Conservation (phyloP, 805 yeast genomes). For the Vanderwaltozyma polyspora region DNA sequence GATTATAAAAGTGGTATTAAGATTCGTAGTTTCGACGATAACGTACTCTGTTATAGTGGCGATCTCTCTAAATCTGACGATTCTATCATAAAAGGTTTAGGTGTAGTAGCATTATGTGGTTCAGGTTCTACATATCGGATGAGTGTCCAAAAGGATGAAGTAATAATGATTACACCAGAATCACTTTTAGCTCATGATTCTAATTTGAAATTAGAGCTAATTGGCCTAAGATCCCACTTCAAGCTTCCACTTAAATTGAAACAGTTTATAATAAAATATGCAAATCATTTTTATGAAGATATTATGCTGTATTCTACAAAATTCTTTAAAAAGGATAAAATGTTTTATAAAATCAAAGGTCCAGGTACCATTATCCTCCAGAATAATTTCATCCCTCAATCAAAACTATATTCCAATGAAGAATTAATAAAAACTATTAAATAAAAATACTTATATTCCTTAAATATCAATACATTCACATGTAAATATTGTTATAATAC, state of each 20-base stretch:
- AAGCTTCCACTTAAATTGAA: constrained; percentile 4
- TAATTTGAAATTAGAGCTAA: constrained; percentile 4
- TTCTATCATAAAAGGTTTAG: constrained; percentile 15
- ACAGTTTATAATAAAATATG: constrained; percentile 3
- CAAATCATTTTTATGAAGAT: constrained; percentile 6
- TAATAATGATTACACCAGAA: constrained; percentile 15
- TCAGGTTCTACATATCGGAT: constrained; percentile 22
- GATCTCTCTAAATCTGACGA: constrained; percentile 8
- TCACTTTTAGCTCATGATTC: constrained; percentile 14
- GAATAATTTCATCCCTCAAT: not conserved
- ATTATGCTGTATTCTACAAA: constrained; percentile 7
- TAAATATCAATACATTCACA: too few relatives aligned
- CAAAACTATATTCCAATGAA: not conserved
- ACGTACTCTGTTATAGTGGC: constrained; percentile 18
- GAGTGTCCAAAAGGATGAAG: constrained; percentile 14
- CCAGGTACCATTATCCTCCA: constrained; percentile 25
- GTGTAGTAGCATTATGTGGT: constrained; percentile 24
- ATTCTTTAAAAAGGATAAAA: constrained; percentile 9
- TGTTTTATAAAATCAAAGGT: constrained; percentile 20
- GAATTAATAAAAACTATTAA: not conserved
- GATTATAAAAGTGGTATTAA: constrained; percentile 13
- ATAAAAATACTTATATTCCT: too few relatives aligned
- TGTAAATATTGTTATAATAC: not conserved
- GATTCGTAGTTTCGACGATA: constrained; percentile 13
- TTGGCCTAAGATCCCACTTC: constrained; percentile 3